Evolutionary conservation across 2,329 filamentous ascomycete genomes (phyloP), one percentile per base, ranked within the genome.

Genomic region (Colletotrichum navitas): DNA sequence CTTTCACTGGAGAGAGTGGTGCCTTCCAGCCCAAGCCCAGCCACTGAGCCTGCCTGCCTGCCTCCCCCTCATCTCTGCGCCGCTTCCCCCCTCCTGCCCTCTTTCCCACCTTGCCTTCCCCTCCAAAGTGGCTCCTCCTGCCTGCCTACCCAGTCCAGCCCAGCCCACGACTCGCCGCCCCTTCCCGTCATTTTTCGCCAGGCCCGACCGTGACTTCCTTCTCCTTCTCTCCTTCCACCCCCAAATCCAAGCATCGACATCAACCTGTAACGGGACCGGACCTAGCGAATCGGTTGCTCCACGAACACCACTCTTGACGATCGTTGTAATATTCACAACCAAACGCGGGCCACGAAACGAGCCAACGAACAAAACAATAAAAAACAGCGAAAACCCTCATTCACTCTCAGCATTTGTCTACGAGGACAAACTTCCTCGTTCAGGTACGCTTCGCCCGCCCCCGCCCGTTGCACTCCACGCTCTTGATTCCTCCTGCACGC

Each of bases 171-270:
- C 56, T 62, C 51, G 52, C 69, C 51, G 52, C 69, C 64, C 56
- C 72, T 73, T 74, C 65, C 70, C 68, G 66, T 77, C 76, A 68
- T 72, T 76, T 75, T 75, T 75, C 77, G 76, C 76, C 74, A 75
- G 76, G 77, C 66, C 70, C 49, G 58, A 59, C 68, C 58, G 58
- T 64, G 47, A 49, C 70, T 73, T 67, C 58, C 68, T 52, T 66
- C 65, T 68, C 63, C 68, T 58, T 76, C 71, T 67, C 72, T 72
- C 61, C 68, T 68, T 66, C 72, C 73, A 52, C 75, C 73, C 73
- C 76, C 60, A 64, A 76, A 63, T 71, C 66, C 43, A 45, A 67
- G 63, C 74, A 74, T 74, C 73, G 66, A 66, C 65, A 29, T 72
- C 68, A 58, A 73, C 41, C 60, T 70, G 66, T 70, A 61, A 69